phyloP scores from a whole-genome alignment of 257 asterid genomes.

The Solanum chaucha region DNA sequence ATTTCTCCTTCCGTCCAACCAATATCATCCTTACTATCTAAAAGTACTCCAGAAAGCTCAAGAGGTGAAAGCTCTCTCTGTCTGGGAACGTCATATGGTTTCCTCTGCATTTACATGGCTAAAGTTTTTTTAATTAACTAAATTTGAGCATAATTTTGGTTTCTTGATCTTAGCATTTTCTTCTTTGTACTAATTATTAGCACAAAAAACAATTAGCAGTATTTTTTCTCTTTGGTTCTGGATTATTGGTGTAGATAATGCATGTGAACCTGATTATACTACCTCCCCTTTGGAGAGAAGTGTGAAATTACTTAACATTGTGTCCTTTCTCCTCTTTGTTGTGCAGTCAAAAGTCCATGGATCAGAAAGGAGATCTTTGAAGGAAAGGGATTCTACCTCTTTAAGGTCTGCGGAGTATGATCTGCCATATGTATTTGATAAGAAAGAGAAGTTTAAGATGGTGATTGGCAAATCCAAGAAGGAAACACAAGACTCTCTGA shows the following conservation, averaged over 20 bases:
- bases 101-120: not conserved
- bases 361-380: slow-evolving; percentile 25
- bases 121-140: too few relatives aligned
- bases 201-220: not conserved
- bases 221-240: not conserved
- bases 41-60: slow-evolving; percentile 51
- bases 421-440: slow-evolving; percentile 52
- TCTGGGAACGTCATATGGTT: not conserved
- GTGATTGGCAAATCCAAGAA: slow-evolving; percentile 70
- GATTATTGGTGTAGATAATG: not conserved
- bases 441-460: slow-evolving; percentile 90
- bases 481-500: slow-evolving; percentile 42
- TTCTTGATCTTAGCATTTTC: not conserved
- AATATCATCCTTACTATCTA: slow-evolving; percentile 68
- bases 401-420: slow-evolving; percentile 21
- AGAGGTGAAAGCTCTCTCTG: slow-evolving; percentile 40
- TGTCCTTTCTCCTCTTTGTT: not conserved
- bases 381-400: slow-evolving; percentile 9
- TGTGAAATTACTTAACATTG: not conserved
- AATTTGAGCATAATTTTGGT: not conserved
- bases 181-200: not conserved
- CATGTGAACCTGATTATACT: not conserved
- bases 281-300: not conserved
- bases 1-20: slow-evolving; percentile 74
- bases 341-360: slow-evolving; percentile 54